Evolutionary conservation across 192 early-diverging fungal genomes (phyloP), one percentile per base, ranked within the genome.

Genomic region (Glomus cerebriforme): DNA sequence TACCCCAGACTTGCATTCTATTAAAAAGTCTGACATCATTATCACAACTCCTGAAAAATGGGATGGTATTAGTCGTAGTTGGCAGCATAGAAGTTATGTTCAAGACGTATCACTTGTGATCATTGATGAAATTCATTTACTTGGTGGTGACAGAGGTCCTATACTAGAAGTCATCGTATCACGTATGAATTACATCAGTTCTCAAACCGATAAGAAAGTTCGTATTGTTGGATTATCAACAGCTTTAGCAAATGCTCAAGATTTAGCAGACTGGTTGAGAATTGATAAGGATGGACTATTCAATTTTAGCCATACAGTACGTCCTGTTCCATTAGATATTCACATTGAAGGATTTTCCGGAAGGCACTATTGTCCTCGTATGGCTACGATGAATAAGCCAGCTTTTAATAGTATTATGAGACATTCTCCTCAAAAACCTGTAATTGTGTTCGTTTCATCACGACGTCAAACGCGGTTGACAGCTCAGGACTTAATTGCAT

Each of bases 331-430:
- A 7, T 86, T 99, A 35, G 96, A 99, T 83, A 97, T 98, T 62
- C 93, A 97, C 82, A 98, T 99, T 82, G 96, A 98, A 67, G 97
- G 97, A 7, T 97, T 97, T 81, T 91, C 96, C 0, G 97, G 96
- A 13, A 97, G 96, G 73, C 95, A 97, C 83, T 99, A 98, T 86
- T 97, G 97, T 73, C 96, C 98, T 32, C 90, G 97, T 63, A 99
- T 99, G 98, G 93, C 94, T 59, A 91, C 96, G 32, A 99, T 99
- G 98, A 98, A 99, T 86, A 95, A 97, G 70, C 98, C 98, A 0
- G 95, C 96, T 0, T 99, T 97, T 79, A 85, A 92, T 3, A 96
- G 96, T 15, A 99, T 99, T 78, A 88, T 94, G 80, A 97, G 94
- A 0, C 96, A 99, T 81, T 98, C 98, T 22, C 95, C 96, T 10